These are phyloP conservation scores for Epichloe amarillans DNA, from an alignment of 2,329 filamentous ascomycete genomes.

Conservation along the genomic window DNA sequence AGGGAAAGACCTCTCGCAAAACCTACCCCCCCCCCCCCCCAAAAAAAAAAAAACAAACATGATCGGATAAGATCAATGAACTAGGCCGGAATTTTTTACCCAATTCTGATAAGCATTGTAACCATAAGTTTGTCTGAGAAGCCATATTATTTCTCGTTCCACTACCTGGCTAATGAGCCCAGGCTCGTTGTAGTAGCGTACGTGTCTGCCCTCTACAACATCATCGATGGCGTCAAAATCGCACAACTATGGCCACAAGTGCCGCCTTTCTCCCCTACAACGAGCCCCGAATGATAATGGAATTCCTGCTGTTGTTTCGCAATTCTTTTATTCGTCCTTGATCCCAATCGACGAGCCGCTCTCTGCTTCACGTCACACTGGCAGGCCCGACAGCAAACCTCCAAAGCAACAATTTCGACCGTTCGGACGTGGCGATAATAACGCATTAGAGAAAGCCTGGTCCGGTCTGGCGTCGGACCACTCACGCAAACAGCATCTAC, in stretches of 20 bases:
- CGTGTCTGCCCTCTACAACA: not conserved
- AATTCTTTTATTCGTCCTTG: conserved; percentile 76
- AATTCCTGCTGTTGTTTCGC: conserved; percentile 49
- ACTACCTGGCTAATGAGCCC: too few relatives aligned
- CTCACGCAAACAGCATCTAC: conserved; percentile 33
- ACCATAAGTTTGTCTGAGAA: too few relatives aligned
- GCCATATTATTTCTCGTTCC: too few relatives aligned
- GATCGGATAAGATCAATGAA: too few relatives aligned
- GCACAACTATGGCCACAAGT: conserved; percentile 49
- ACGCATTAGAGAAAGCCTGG: conserved; percentile 69
- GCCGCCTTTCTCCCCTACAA: conserved; percentile 38
- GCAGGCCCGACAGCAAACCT: conserved; percentile 34
- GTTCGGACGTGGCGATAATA: conserved; percentile 68
- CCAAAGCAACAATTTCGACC: conserved; percentile 55
- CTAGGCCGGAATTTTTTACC: too few relatives aligned
- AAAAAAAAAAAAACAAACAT: accelerated
- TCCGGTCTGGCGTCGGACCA: conserved; percentile 39
- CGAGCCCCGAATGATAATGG: conserved; percentile 27
- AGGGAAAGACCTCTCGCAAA: too few relatives aligned
- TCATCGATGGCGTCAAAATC: conserved; percentile 4
- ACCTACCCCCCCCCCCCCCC: too few relatives aligned
- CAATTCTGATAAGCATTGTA: too few relatives aligned
- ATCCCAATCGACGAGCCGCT: conserved; percentile 81
- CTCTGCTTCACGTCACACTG: conserved; percentile 45
- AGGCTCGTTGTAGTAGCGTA: not conserved